phyloP scores from a whole-genome alignment of 2,329 filamentous ascomycete genomes.

The Talaromyces pinophilus region DNA sequence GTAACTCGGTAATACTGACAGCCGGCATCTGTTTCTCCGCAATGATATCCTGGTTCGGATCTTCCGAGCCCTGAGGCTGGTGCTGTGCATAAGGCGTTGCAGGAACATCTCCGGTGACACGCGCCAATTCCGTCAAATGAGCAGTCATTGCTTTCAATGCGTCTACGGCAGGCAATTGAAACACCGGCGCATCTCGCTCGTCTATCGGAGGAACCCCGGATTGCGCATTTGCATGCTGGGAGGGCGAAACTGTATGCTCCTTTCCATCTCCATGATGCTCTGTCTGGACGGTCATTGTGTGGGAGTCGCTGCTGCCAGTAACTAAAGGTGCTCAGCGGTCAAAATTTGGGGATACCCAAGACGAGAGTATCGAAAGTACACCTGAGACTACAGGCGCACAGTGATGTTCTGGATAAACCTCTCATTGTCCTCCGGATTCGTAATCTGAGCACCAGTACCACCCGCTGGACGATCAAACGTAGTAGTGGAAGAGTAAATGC shows the following conservation, averaged over 20 bases:
- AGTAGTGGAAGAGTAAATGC: not conserved
- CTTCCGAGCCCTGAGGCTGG: not conserved
- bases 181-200: slow-evolving; percentile 47
- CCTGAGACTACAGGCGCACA: slow-evolving; percentile 34
- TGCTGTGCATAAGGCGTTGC: slow-evolving; percentile 55
- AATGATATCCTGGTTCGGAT: not conserved
- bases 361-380: slow-evolving; percentile 25
- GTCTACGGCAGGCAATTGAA: slow-evolving; percentile 68
- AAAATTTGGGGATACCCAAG: slow-evolving; percentile 19
- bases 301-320: slow-evolving; percentile 5
- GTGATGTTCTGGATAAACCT: slow-evolving; percentile 30
- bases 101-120: slow-evolving; percentile 65
- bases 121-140: slow-evolving; percentile 59
- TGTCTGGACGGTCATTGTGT: slow-evolving; percentile 29
- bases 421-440: slow-evolving; percentile 37
- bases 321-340: slow-evolving; percentile 15
- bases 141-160: slow-evolving; percentile 79
- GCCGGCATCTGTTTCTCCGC: slow-evolving; percentile 21
- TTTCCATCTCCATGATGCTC: slow-evolving; percentile 28
- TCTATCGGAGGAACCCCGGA: slow-evolving; percentile 21
- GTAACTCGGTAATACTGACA: slow-evolving; percentile 35
- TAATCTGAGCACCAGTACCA: slow-evolving; percentile 2
- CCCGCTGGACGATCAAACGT: not conserved
- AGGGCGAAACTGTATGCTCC: slow-evolving; percentile 12
- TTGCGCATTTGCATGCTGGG: slow-evolving; percentile 25